Percentiles rank a stretch among this genome's conserved stretches.
phyloP scores from a whole-genome alignment of 495 filamentous ascomycete species.

The Thermothielavioides terrestris region DNA sequence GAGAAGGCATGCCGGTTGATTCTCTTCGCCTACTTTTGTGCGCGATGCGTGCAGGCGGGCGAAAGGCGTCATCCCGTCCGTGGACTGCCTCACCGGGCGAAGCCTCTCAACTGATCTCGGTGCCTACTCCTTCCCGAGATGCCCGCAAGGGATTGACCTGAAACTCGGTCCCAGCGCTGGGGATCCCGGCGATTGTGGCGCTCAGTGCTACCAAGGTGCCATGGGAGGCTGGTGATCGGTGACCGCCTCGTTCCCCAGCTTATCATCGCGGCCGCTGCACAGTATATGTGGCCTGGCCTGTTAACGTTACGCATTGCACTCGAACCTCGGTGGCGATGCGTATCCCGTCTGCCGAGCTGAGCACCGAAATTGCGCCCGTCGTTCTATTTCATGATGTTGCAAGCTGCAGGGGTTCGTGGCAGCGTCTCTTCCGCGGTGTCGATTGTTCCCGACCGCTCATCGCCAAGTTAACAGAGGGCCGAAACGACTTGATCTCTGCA shows the following conservation, averaged over 20 bases:
- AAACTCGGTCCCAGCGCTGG: slow-evolving; percentile 10
- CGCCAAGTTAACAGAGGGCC: slow-evolving; percentile 1
- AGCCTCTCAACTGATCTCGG: no score
- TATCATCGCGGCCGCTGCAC: neutral
- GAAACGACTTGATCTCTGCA: slow-evolving; percentile 7
- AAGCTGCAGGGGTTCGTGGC: slow-evolving; percentile 1
- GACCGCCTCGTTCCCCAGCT: neutral
- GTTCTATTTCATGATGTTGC: slow-evolving; percentile 7
- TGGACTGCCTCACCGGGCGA: neutral
- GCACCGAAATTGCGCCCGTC: neutral
- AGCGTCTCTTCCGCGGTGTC: no score
- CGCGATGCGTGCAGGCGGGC: neutral
- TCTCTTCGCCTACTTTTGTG: neutral
- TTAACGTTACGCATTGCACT: neutral
- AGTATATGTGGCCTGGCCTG: no score
- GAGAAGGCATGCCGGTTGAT: neutral
- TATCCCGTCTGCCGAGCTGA: neutral
- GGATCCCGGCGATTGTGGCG: slow-evolving; percentile 12
- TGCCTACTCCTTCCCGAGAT: slow-evolving; percentile 4
- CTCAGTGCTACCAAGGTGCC: neutral
- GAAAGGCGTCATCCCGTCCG: neutral
- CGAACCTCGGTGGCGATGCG: neutral
- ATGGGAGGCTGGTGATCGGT: neutral
- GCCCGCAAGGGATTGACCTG: slow-evolving; percentile 9
- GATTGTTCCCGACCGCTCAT: no score